Conservation (phyloP, 176 grass and related monocot genomes). For the Avena eriantha region DNA sequence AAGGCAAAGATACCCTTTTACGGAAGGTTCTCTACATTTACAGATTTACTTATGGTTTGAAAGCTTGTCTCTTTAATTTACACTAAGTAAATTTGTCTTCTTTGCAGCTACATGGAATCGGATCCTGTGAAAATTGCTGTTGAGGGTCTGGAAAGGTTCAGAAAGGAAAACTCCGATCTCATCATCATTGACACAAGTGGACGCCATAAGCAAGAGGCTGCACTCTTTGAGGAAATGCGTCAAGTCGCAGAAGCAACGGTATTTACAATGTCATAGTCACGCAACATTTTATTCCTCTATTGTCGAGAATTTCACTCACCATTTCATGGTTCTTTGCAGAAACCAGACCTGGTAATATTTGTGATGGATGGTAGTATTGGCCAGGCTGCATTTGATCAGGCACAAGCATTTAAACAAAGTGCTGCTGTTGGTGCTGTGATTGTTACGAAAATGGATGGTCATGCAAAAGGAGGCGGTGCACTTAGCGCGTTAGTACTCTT, state of each 20-base stretch:
- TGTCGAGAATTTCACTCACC: slow-evolving; percentile 17
- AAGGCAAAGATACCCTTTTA: slow-evolving; percentile 88
- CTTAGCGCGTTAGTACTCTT: slow-evolving; percentile 86
- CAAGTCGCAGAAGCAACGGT: slow-evolving; percentile 85
- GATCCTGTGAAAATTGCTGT: slow-evolving; percentile 86
- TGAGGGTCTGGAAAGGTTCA: slow-evolving; percentile 83
- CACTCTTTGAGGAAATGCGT: slow-evolving; percentile 83
- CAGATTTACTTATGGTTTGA: slow-evolving; percentile 11
- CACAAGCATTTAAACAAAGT: slow-evolving; percentile 87
- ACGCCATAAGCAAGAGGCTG: slow-evolving; percentile 78
- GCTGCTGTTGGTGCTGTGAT: slow-evolving; percentile 84
- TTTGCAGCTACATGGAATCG: slow-evolving; percentile 78
- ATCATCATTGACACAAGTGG: slow-evolving; percentile 86
- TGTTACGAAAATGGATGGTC: slow-evolving; percentile 84
- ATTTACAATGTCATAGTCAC: slow-evolving; percentile 15
- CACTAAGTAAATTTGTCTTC: slow-evolving; percentile 14
- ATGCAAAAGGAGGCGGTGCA: slow-evolving; percentile 88
- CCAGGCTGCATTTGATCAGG: slow-evolving; percentile 86
- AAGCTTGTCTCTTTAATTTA: not conserved
- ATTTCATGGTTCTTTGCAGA: slow-evolving; percentile 56
- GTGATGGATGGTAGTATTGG: slow-evolving; percentile 94
- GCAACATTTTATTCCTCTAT: slow-evolving; percentile 10
- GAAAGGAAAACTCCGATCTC: slow-evolving; percentile 76
- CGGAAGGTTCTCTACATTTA: slow-evolving; percentile 57
- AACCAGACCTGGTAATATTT: slow-evolving; percentile 87